Evolutionary conservation across 2,329 filamentous ascomycete genomes (phyloP).

Genomic region (Aspergillus tanneri): DNA sequence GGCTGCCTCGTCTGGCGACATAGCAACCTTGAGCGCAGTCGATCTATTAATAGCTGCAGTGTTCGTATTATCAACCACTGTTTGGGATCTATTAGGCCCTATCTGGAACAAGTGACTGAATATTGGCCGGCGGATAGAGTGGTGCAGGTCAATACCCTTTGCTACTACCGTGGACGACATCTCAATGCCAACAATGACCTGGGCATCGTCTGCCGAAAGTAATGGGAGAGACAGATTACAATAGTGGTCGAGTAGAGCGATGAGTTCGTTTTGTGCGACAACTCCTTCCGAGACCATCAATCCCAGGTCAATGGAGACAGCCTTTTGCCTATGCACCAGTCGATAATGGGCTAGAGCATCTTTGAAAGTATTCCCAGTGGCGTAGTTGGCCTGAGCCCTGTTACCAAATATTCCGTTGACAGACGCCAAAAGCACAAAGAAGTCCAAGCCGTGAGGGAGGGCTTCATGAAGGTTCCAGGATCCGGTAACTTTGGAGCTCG

Average conservation of each 20-base stretch:
- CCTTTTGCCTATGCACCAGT: neutral
- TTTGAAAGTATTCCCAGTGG: neutral
- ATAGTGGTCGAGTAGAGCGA: slow-evolving; percentile 4
- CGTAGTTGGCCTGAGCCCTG: slow-evolving; percentile 2
- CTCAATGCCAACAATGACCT: neutral
- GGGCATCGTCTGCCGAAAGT: neutral
- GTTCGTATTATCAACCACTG: neutral
- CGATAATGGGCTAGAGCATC: neutral
- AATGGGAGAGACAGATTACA: slow-evolving; percentile 1
- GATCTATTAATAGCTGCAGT: neutral
- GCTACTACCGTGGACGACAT: neutral
- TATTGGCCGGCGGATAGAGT: neutral
- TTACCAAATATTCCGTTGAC: neutral
- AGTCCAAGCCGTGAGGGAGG: neutral
- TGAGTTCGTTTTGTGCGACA: slow-evolving; percentile 4
- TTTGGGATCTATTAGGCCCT: neutral
- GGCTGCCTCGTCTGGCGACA: neutral
- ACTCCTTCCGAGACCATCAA: slow-evolving; percentile 2
- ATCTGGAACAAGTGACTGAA: slow-evolving; percentile 3
- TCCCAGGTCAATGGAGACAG: slow-evolving; percentile 6
- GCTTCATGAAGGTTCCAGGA: slow-evolving; percentile 5
- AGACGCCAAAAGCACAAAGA: slow-evolving; percentile 1
- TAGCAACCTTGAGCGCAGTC: neutral
- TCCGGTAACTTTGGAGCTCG: neutral
- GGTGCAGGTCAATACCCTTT: neutral